phyloP scores from a whole-genome alignment of 148 eudicot genomes.

The Camellia lanceoleosa region DNA sequence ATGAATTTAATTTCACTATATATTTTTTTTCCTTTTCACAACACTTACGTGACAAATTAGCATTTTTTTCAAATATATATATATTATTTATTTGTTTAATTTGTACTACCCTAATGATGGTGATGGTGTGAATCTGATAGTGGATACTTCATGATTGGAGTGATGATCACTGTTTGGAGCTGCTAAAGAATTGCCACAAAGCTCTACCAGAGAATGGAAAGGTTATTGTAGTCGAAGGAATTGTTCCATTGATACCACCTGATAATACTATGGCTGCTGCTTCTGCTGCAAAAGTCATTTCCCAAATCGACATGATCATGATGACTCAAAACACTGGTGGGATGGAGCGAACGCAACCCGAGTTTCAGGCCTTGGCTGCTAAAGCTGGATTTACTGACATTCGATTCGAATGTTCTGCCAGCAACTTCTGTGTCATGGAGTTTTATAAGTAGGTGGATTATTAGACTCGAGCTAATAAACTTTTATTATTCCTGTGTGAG shows the following conservation, averaged over 20 bases:
- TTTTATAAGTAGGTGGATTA: conserved; percentile 5
- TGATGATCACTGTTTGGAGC: conserved; percentile 36
- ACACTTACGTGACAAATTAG: too few relatives aligned
- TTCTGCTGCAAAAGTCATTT: conserved; percentile 9
- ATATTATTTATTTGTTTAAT: too few relatives aligned
- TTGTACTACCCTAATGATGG: background rate
- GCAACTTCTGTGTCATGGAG: conserved; percentile 38
- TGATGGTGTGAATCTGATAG: conserved; percentile 13
- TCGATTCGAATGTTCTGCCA: conserved; percentile 17
- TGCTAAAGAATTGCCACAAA: conserved; percentile 39
- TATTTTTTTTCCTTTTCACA: too few relatives aligned
- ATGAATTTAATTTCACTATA: too few relatives aligned
- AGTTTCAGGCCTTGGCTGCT: conserved; percentile 26
- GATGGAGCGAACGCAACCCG: conserved; percentile 25
- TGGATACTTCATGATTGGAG: conserved; percentile 53
- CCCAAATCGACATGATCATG: conserved; percentile 31
- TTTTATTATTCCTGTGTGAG: too few relatives aligned
- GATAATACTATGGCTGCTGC: background rate
- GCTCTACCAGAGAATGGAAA: conserved; percentile 39
- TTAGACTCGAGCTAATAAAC: too few relatives aligned
- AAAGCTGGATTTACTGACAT: conserved; percentile 28
- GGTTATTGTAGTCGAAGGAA: conserved; percentile 35
- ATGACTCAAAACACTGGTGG: conserved; percentile 39
- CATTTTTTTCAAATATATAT: too few relatives aligned
- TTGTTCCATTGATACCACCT: conserved; percentile 15